These are phyloP conservation scores for Clitoria ternatea DNA, from an alignment of 306 rosid genomes.

Conservation along the genomic window DNA sequence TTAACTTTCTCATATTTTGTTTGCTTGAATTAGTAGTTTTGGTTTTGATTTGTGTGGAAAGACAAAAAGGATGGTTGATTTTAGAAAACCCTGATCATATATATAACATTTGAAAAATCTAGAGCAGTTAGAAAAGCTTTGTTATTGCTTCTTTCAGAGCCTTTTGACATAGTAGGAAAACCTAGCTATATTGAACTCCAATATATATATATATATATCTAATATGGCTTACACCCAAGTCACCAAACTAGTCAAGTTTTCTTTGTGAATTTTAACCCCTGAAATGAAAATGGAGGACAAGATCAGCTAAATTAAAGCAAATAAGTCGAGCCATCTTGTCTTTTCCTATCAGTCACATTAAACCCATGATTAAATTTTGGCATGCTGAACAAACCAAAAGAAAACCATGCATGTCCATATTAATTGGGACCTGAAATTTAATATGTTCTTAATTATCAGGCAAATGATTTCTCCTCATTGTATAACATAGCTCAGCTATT, in stretches of 20 bases:
- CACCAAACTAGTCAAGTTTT: conserved; percentile 19
- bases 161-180: conserved; percentile 39
- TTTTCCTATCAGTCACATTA: conserved; percentile 41
- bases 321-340: conserved; percentile 38
- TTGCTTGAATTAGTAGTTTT: conserved; percentile 13
- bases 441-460: conserved; percentile 18
- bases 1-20: neutral
- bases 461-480: conserved; percentile 17
- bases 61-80: conserved; percentile 12
- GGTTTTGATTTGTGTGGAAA: conserved; percentile 32
- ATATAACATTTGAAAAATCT: conserved; percentile 43
- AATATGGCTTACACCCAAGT: conserved; percentile 29
- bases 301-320: neutral
- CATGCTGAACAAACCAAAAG: neutral
- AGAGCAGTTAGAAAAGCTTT: conserved; percentile 36
- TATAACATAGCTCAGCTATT: conserved; percentile 13
- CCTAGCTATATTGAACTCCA: neutral
- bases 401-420: conserved; percentile 8
- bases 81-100: conserved; percentile 28
- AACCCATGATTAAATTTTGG: conserved; percentile 25
- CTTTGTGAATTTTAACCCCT: neutral
- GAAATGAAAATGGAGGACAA: neutral
- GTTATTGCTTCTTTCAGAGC: conserved; percentile 24
- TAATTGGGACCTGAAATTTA: conserved; percentile 26
- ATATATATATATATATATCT: too few relatives aligned